Evolutionary conservation across 2,329 filamentous ascomycete species (phyloP), one percentile per base, ranked within the genome.

Genomic region (Pleurostoma richardsiae): DNA sequence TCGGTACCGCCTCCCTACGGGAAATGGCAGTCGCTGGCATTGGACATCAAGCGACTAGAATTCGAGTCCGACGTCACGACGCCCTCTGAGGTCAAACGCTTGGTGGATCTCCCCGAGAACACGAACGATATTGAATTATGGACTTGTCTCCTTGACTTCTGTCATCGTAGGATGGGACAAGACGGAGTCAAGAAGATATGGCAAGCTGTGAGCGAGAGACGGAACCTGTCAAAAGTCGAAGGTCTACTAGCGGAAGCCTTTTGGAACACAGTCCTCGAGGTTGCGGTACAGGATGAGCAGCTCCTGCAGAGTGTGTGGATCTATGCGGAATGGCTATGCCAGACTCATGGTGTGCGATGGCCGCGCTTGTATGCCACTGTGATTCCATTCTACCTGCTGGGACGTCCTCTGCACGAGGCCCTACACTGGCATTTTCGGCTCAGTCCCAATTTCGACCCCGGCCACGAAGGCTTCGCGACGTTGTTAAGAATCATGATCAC

Each of bases 381-480:
- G 10, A 54, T 82, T 19, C 60, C 67, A 26, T 62, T 64, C 51
- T 70, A 72, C 41, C 60, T 81, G 4, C 59, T 57, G 1, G 64
- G 63, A 29, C 61, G 58, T 29, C 60, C 69, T 40, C 68, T 66
- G 43, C 58, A 62, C 2, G 57, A 64, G 41, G 71, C 66, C 6
- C 47, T 75, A 40, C 61, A 61, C 29, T 80, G 77, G 76, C 76
- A 80, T 52, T 38, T 72, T 4, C 67, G 63, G 4, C 57, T 81
- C 26, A 63, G 60, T 30, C 61, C 69, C 4, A 63, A 59, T 8
- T 76, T 77, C 50, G 65, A 66, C 6, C 68, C 73, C 2, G 61
- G 63, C 1, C 54, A 62, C 28, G 60, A 67, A 3, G 65, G 65
- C 11, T 74, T 80, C 47, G 59, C 64, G 28, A 56, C 58, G 26